phyloP scores from a whole-genome alignment of 2,329 filamentous ascomycete species.

The Colletotrichum godetiae region DNA sequence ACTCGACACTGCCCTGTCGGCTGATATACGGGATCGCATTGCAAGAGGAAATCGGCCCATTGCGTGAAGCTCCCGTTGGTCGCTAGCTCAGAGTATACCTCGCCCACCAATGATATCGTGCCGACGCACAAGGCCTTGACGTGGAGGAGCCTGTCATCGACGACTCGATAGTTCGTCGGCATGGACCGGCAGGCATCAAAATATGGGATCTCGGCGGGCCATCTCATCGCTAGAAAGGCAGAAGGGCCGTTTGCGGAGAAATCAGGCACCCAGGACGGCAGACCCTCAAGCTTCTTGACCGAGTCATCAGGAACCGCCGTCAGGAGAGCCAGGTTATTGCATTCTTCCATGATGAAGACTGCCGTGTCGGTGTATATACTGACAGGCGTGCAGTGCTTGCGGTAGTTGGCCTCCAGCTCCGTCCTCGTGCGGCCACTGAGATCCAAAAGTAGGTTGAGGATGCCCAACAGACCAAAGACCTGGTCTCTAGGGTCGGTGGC shows the following conservation, averaged over 20 bases:
- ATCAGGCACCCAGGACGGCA: slow-evolving; percentile 40
- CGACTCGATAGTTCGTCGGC: not conserved
- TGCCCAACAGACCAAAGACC: slow-evolving; percentile 35
- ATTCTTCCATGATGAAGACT: slow-evolving; percentile 27
- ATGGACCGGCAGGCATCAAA: slow-evolving; percentile 15
- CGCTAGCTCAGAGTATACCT: slow-evolving; percentile 24
- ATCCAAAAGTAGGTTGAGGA: slow-evolving; percentile 29
- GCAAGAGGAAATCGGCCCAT: slow-evolving; percentile 33
- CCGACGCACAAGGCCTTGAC: slow-evolving; percentile 19
- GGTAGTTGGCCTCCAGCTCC: slow-evolving; percentile 16
- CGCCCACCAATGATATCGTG: not conserved
- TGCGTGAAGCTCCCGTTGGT: slow-evolving; percentile 22
- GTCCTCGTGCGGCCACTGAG: slow-evolving; percentile 5
- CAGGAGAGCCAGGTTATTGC: slow-evolving; percentile 32
- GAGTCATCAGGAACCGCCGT: slow-evolving; percentile 39
- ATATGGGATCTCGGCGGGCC: not conserved
- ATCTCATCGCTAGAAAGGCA: slow-evolving; percentile 13
- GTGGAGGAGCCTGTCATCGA: slow-evolving; percentile 1
- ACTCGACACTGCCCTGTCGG: slow-evolving; percentile 39
- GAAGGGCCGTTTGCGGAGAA: slow-evolving; percentile 32
- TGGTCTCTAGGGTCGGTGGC: slow-evolving; percentile 36
- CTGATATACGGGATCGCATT: slow-evolving; percentile 38
- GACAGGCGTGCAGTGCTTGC: slow-evolving; percentile 6
- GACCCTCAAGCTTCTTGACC: slow-evolving; percentile 12
- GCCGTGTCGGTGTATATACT: slow-evolving; percentile 18